Percentiles rank a stretch among this genome's conserved stretches.
phyloP scores from a whole-genome alignment of 768 basidiomycete genomes.

The Mrakia frigida region DNA sequence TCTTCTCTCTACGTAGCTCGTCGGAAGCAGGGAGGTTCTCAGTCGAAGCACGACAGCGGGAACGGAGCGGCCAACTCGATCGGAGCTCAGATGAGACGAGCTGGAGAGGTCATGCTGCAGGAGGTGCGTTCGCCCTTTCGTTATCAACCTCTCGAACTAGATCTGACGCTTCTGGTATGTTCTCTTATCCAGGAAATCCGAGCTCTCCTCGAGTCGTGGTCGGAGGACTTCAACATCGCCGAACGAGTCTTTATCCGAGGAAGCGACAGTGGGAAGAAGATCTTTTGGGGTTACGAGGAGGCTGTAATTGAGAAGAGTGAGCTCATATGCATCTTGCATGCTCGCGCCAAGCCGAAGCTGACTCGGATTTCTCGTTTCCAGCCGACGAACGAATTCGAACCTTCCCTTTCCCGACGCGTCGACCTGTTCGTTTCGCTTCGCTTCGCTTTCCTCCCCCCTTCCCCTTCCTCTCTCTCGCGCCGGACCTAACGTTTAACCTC shows the following conservation, averaged over 20 bases:
- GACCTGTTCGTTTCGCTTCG: conserved; percentile 60
- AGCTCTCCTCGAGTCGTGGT: conserved; percentile 74
- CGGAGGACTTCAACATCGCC: conserved; percentile 74
- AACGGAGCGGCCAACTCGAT: conserved; percentile 91
- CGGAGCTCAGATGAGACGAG: conserved; percentile 85
- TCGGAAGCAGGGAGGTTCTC: conserved; percentile 93
- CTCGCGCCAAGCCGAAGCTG: neutral
- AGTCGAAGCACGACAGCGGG: conserved; percentile 83
- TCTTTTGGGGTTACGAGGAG: conserved; percentile 84
- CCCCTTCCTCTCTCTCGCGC: no score
- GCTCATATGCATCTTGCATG: conserved; percentile 8
- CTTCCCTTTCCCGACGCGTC: conserved; percentile 92
- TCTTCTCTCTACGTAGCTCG: conserved; percentile 57
- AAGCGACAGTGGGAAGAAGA: conserved; percentile 75
- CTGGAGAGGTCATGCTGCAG: conserved; percentile 86
- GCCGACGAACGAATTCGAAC: conserved; percentile 73
- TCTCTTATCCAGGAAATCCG: conserved; percentile 68
- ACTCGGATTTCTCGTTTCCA: conserved; percentile 33
- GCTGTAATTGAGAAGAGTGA: conserved; percentile 64
- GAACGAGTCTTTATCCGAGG: conserved; percentile 90
- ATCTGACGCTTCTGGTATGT: conserved; percentile 2
- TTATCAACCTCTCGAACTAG: neutral
- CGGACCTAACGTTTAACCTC: no score
- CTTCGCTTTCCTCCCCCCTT: neutral
- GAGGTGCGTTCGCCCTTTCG: conserved; percentile 57